Percentiles rank a stretch among this genome's conserved stretches.
phyloP scores from a whole-genome alignment of 768 basidiomycete genomes.

The Pisolithus orientalis region DNA sequence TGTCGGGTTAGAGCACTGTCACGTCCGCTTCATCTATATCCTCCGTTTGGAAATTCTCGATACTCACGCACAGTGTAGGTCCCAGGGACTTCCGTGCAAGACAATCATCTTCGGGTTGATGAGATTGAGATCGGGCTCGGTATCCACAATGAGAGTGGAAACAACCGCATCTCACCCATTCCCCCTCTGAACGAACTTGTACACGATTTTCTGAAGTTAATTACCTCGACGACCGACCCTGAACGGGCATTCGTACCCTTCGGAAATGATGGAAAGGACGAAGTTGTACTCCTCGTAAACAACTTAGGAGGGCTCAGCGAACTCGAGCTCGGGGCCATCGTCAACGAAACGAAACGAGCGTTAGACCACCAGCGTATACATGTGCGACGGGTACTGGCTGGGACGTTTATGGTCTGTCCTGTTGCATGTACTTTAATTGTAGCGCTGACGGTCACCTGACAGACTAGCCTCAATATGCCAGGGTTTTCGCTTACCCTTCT shows the following conservation, averaged over 20 bases:
- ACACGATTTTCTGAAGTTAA: conserved; percentile 58
- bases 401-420: conserved; percentile 75
- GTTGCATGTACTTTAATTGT: not conserved
- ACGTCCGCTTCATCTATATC: conserved; percentile 37
- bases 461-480: conserved; percentile 92
- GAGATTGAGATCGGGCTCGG: conserved; percentile 90
- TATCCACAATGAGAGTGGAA: conserved; percentile 86
- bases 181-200: conserved; percentile 69
- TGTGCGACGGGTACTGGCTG: conserved; percentile 60
- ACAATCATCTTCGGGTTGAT: conserved; percentile 47
- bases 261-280: conserved; percentile 52
- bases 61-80: conserved; percentile 39
- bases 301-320: conserved; percentile 84
- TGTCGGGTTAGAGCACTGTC: conserved; percentile 84
- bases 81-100: conserved; percentile 61
- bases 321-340: conserved; percentile 70
- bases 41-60: not conserved
- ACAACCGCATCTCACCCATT: conserved; percentile 58
- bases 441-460: not conserved
- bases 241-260: conserved; percentile 78
- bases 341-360: conserved; percentile 50
- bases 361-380: conserved; percentile 52
- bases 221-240: conserved; percentile 65
- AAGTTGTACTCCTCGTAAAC: conserved; percentile 77
- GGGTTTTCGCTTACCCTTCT: conserved; percentile 84